phyloP scores from a whole-genome alignment of 129 eudicot genomes.

The Arctium minus region DNA sequence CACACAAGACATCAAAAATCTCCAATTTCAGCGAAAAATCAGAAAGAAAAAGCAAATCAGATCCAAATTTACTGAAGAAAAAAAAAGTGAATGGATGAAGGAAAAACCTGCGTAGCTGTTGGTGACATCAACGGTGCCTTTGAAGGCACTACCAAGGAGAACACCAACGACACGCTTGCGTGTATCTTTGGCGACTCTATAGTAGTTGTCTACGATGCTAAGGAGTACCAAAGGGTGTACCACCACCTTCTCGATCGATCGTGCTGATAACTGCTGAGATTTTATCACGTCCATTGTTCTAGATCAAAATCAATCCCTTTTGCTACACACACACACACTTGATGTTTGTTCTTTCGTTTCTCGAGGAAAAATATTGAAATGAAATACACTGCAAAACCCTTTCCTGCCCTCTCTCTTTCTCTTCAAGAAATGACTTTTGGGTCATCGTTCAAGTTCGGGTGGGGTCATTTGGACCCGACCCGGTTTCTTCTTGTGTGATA shows the following conservation, averaged over 20 bases:
- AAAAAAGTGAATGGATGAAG: background rate
- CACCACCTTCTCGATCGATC: conserved; percentile 87
- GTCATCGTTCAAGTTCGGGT: background rate
- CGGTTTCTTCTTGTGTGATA: background rate
- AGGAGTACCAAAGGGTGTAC: conserved; percentile 91
- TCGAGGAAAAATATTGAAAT: background rate
- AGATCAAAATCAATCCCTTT: background rate
- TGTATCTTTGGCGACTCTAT: conserved; percentile 89
- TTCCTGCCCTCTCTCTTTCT: conserved; percentile 17
- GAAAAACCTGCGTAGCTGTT: conserved; percentile 89
- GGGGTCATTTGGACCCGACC: background rate
- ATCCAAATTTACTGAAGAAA: background rate
- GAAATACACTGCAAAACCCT: conserved; percentile 18
- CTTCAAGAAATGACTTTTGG: conserved; percentile 30
- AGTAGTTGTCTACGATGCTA: conserved; percentile 94
- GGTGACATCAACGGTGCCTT: conserved; percentile 89
- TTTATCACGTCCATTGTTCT: conserved; percentile 79
- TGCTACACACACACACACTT: background rate
- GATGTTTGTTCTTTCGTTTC: background rate
- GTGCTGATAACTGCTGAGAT: conserved; percentile 76
- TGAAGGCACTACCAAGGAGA: conserved; percentile 76
- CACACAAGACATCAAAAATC: background rate
- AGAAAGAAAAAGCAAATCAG: background rate
- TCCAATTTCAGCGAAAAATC: background rate
- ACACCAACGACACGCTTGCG: conserved; percentile 94